phyloP scores from a whole-genome alignment of 1,284 basidiomycete genomes.

The Pseudozyma tsukubaensis region DNA sequence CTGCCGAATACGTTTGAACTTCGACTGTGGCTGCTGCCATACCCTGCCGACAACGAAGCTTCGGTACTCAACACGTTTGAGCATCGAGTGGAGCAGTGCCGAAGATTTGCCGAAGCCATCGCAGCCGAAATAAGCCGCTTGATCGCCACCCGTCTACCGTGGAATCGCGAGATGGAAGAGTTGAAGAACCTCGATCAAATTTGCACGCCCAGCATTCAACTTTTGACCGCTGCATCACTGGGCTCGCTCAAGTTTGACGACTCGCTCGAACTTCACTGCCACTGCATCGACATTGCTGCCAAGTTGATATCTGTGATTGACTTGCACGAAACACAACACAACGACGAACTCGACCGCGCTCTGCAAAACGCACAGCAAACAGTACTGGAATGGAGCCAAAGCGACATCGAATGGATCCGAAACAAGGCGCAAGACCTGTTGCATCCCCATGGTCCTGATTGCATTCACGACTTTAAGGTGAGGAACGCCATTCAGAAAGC shows the following conservation, averaged over 20 bases:
- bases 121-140: not conserved
- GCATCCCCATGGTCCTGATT: not conserved
- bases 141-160: too few relatives aligned
- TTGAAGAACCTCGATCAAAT: too few relatives aligned
- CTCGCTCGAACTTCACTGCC: not conserved
- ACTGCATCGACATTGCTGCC: not conserved
- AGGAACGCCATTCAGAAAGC: not conserved
- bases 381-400: not conserved
- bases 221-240: too few relatives aligned
- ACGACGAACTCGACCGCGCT: too few relatives aligned
- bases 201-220: too few relatives aligned
- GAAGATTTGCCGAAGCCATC: not conserved
- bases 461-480: not conserved
- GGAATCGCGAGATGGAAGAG: too few relatives aligned
- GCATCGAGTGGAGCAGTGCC: not conserved
- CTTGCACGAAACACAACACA: not conserved
- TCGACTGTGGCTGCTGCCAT: not conserved
- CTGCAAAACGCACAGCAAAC: too few relatives aligned
- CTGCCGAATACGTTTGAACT: constrained; percentile 1
- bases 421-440: not conserved
- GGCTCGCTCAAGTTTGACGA: not conserved
- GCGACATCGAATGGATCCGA: constrained; percentile 4
- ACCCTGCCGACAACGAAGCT: not conserved
- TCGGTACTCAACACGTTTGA: too few relatives aligned
- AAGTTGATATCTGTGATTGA: not conserved